Percentiles rank a stretch among this genome's conserved stretches.
Evolutionary conservation across 2,329 filamentous ascomycete genomes (phyloP).

Genomic region (Neofusicoccum sp.): DNA sequence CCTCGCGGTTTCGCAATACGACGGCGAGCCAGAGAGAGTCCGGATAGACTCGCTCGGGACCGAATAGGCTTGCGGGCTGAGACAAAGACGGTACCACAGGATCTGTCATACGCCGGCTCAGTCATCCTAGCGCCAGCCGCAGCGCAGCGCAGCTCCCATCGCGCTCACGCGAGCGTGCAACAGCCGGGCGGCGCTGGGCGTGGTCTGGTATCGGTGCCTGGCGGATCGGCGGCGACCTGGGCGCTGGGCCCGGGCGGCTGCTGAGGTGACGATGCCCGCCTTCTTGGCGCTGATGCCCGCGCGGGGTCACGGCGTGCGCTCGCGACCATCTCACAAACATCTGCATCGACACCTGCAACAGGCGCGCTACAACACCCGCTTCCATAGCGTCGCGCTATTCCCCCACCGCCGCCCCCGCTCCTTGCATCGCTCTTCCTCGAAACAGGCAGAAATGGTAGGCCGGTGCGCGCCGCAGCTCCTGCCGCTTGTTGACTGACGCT

Average conservation of each 20-base stretch:
- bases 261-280: slow-evolving; percentile 11
- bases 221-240: not conserved
- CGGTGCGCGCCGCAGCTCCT: not conserved
- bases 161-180: not conserved
- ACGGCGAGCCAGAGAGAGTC: not conserved
- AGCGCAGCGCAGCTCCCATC: not conserved
- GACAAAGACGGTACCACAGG: not conserved
- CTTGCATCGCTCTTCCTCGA: not conserved
- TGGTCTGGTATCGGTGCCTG: slow-evolving; percentile 7
- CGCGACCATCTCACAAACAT: slow-evolving; percentile 14
- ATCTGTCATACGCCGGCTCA: not conserved
- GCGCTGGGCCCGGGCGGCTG: not conserved
- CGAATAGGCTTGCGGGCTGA: not conserved
- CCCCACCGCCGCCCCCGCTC: not conserved
- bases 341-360: slow-evolving; percentile 3
- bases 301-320: slow-evolving; percentile 2
- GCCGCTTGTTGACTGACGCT: not conserved
- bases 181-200: not conserved
- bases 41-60: not conserved
- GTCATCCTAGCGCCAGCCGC: not conserved
- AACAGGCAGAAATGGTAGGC: not conserved
- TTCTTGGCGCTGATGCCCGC: not conserved
- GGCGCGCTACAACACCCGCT: slow-evolving; percentile 3
- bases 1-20: not conserved
- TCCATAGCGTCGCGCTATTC: slow-evolving; percentile 12